Percentiles rank a stretch among this genome's conserved stretches.
phyloP scores from a whole-genome alignment of 495 filamentous ascomycete genomes.

The Aspergillus bridgeri region DNA sequence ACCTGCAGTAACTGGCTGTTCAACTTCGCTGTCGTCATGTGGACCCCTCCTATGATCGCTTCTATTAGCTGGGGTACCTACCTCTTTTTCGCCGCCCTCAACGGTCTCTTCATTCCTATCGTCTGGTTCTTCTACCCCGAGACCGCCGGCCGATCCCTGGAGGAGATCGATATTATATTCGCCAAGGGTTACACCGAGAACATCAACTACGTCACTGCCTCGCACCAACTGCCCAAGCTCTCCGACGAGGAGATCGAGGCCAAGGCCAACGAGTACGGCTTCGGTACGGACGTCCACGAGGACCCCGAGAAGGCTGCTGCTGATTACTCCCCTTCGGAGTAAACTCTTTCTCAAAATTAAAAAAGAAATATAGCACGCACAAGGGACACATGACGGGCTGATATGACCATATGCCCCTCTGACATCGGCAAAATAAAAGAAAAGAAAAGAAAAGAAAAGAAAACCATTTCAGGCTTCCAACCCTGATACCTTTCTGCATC shows the following conservation, averaged over 20 bases:
- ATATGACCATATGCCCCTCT: too few relatives aligned
- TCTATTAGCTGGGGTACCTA: conserved; percentile 73
- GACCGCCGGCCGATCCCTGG: conserved; percentile 64
- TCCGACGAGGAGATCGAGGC: conserved; percentile 60
- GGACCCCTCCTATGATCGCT: conserved; percentile 69
- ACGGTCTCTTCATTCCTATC: conserved; percentile 66
- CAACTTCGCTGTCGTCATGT: conserved; percentile 80
- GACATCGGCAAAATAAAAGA: too few relatives aligned
- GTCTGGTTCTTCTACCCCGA: conserved; percentile 80
- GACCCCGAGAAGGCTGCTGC: conserved; percentile 30
- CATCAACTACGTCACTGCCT: conserved; percentile 69
- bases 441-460: conserved; percentile 11
- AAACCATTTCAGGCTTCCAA: not conserved
- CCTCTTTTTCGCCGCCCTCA: conserved; percentile 71
- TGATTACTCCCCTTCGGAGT: conserved; percentile 13
- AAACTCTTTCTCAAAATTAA: not conserved
- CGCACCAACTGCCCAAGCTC: conserved; percentile 66
- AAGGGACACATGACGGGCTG: not conserved
- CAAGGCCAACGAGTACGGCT: conserved; percentile 60
- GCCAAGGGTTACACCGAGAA: conserved; percentile 74
- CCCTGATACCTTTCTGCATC: not conserved
- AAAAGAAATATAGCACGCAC: not conserved
- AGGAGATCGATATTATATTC: conserved; percentile 80
- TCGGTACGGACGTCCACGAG: conserved; percentile 27
- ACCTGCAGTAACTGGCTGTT: conserved; percentile 79